Evolutionary conservation across 768 basidiomycete species (phyloP).

Genomic region (Coprinopsis marcescibilis): DNA sequence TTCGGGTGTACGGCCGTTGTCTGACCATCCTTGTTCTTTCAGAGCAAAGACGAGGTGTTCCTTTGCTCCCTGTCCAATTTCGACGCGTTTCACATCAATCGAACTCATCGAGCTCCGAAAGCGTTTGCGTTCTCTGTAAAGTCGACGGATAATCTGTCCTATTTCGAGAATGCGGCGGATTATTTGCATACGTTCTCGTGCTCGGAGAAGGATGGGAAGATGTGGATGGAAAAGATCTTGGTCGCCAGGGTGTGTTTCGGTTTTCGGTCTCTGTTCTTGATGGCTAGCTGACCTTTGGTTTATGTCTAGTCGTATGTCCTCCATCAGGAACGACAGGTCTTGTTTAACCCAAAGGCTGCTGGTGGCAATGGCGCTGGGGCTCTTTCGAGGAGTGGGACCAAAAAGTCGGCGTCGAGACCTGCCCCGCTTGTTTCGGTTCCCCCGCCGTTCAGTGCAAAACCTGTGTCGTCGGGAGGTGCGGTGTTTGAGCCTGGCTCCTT

Average conservation of each 20-base stretch:
- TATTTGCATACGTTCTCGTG: constrained; percentile 86
- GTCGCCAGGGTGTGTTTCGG: constrained; percentile 80
- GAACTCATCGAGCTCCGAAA: constrained; percentile 77
- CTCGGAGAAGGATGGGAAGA: constrained; percentile 62
- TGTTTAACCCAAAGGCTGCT: constrained; percentile 40
- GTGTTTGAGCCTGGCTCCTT: constrained; percentile 76
- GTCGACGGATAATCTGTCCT: constrained; percentile 77
- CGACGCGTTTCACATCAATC: constrained; percentile 78
- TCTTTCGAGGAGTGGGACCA: constrained; percentile 38
- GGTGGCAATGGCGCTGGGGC: constrained; percentile 22
- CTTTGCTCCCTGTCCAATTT: constrained; percentile 87
- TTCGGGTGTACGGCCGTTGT: constrained; percentile 7
- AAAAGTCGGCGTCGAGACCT: constrained; percentile 15
- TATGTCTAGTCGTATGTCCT: constrained; percentile 69
- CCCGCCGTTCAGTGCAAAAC: constrained; percentile 19
- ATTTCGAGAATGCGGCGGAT: constrained; percentile 85
- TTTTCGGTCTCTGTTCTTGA: not conserved
- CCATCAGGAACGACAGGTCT: constrained; percentile 70
- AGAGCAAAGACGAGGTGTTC: constrained; percentile 82
- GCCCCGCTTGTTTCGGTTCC: constrained; percentile 39
- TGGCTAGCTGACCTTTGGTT: constrained; percentile 11
- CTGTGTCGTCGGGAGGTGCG: not conserved
- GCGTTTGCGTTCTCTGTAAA: constrained; percentile 82
- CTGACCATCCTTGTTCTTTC: constrained; percentile 3
- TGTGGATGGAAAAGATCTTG: constrained; percentile 77